A percentile compares a stretch with the other conserved stretches of the same genome.
Conservation (phyloP, 257 asterid genomes). For the Craterostigma plantagineum region DNA sequence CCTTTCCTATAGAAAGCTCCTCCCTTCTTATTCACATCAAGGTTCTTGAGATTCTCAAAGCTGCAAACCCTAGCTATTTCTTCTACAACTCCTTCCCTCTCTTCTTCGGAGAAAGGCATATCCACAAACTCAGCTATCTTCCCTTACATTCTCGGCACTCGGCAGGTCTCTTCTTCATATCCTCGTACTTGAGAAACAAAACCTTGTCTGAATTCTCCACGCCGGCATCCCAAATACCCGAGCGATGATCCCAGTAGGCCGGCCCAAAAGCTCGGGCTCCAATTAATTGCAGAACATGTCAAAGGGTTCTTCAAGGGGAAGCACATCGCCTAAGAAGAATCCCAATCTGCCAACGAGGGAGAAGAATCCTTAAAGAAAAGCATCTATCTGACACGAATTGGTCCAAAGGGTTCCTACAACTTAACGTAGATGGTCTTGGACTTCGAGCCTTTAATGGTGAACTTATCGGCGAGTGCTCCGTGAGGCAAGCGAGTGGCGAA, state of each 20-base stretch:
- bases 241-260: not conserved
- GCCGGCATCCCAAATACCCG: not conserved
- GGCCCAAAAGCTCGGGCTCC: not conserved
- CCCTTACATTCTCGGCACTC: too few species aligned
- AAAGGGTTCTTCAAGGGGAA: not conserved
- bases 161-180: not conserved
- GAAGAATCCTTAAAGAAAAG: not conserved
- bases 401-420: conserved; percentile 3
- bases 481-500: not conserved
- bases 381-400: not conserved
- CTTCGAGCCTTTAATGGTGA: not conserved
- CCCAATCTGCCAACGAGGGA: not conserved
- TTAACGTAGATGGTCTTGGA: conserved; percentile 1
- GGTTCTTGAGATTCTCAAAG: not conserved
- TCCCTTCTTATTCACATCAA: conserved; percentile 1
- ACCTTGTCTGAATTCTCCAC: not conserved
- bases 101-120: not conserved
- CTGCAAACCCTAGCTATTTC: not conserved
- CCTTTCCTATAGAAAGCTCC: conserved; percentile 4
- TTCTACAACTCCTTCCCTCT: not conserved
- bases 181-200: conserved; percentile 3
- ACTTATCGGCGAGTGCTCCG: not conserved
- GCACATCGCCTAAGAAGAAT: not conserved
- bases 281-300: not conserved
- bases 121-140: conserved; percentile 1